These are phyloP conservation scores for Suillus ampliporus DNA, from an alignment of 768 basidiomycete genomes.

Conservation along the genomic window DNA sequence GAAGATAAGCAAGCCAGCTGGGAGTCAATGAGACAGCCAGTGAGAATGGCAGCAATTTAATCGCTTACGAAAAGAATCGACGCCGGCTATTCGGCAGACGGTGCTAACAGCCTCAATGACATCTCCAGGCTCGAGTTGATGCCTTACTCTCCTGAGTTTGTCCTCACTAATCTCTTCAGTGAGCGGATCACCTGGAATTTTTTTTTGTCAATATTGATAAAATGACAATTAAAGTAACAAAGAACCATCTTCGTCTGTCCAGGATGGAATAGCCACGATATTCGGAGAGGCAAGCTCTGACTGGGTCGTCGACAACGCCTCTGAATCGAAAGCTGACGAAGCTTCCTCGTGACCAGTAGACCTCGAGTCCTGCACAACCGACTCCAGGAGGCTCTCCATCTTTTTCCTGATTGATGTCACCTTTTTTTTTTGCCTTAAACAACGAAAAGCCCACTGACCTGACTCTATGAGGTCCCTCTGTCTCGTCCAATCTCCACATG, in stretches of 20 bases:
- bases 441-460: conserved; percentile 52
- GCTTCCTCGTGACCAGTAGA: not conserved
- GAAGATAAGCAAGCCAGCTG: conserved; percentile 85
- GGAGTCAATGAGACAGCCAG: conserved; percentile 3
- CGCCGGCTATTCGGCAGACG: conserved; percentile 86
- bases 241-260: conserved; percentile 1
- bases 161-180: conserved; percentile 85
- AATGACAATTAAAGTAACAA: not conserved
- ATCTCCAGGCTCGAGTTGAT: conserved; percentile 88
- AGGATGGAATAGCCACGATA: not conserved
- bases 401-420: conserved; percentile 62
- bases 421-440: not conserved
- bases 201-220: conserved; percentile 2
- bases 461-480: conserved; percentile 88
- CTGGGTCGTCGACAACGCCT: not conserved
- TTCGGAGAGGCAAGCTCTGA: conserved; percentile 3
- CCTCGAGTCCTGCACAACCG: conserved; percentile 17
- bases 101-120: conserved; percentile 87
- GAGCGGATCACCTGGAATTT: conserved; percentile 51
- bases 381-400: conserved; percentile 65
- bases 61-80: conserved; percentile 88
- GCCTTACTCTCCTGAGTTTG: conserved; percentile 85
- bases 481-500: conserved; percentile 86
- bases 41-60: not conserved
- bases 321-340: not conserved